These are phyloP conservation scores for Hydnum rufescens DNA, from an alignment of 768 basidiomycete genomes.

Conservation along the genomic window DNA sequence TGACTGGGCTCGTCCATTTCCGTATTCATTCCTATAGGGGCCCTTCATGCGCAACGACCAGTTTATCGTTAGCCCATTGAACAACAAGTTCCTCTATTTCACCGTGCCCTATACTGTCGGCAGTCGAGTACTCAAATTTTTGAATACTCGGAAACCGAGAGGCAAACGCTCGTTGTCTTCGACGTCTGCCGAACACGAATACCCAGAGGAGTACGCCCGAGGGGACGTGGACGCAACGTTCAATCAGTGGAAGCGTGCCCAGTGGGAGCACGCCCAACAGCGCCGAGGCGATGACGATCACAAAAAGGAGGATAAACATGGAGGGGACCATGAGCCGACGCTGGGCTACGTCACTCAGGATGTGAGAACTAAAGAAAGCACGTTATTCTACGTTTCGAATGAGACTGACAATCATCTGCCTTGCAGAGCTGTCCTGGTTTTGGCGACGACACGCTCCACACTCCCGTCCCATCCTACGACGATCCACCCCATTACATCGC, in stretches of 20 bases:
- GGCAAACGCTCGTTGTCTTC: constrained; percentile 2
- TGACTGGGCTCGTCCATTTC: too few relatives aligned
- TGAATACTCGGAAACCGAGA: constrained; percentile 8
- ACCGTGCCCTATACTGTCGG: constrained; percentile 33
- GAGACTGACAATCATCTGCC: too few relatives aligned
- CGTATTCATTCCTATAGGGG: too few relatives aligned
- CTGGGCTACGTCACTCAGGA: constrained; percentile 60
- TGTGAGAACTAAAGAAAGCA: too few relatives aligned
- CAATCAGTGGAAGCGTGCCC: constrained; percentile 13
- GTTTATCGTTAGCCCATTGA: constrained; percentile 52
- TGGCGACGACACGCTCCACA: constrained; percentile 55
- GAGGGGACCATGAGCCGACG: constrained; percentile 31
- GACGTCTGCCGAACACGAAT: constrained; percentile 1
- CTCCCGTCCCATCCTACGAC: constrained; percentile 36
- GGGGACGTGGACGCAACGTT: constrained; percentile 3
- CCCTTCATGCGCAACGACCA: constrained; percentile 67
- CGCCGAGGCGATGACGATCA: too few relatives aligned
- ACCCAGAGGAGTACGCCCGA: constrained; percentile 4
- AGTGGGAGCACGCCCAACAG: constrained; percentile 14
- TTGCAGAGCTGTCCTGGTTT: constrained; percentile 46
- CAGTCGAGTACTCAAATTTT: constrained; percentile 25
- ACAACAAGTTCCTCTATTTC: constrained; percentile 42
- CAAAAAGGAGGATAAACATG: constrained; percentile 22
- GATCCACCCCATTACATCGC: constrained; percentile 40
- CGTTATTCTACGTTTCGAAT: too few relatives aligned